Evolutionary conservation across 805 yeast genomes (phyloP).

Genomic region (Yueomyces sp.): DNA sequence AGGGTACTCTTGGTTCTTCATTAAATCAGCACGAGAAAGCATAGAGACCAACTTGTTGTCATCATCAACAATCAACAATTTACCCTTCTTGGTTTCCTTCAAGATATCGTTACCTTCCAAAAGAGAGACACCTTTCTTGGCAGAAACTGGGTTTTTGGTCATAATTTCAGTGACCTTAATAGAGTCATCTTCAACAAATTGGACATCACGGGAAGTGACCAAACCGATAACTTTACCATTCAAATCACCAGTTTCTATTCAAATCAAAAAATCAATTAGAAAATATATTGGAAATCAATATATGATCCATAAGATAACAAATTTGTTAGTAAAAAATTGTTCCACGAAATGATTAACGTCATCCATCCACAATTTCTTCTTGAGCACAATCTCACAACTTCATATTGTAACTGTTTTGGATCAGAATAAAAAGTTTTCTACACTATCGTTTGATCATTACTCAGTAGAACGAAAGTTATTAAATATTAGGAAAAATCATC

Average conservation of each 20-base stretch:
- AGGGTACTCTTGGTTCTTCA: constrained; percentile 89
- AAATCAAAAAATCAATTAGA: not conserved
- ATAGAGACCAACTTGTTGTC: constrained; percentile 69
- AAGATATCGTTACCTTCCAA: constrained; percentile 81
- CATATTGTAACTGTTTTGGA: not conserved
- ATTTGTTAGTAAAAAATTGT: constrained; percentile 10
- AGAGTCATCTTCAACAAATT: constrained; percentile 69
- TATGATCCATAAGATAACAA: not conserved
- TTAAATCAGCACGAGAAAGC: constrained; percentile 91
- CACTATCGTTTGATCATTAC: constrained; percentile 92
- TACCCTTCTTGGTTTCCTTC: constrained; percentile 92
- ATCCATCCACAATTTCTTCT: too few species aligned
- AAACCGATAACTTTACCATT: constrained; percentile 91
- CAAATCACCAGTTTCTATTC: constrained; percentile 65
- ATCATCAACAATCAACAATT: constrained; percentile 82
- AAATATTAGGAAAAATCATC: constrained; percentile 38
- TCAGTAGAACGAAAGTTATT: constrained; percentile 99
- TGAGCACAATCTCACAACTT: not conserved
- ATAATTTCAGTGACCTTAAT: constrained; percentile 62
- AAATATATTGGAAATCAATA: not conserved
- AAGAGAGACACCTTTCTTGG: constrained; percentile 67
- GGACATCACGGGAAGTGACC: constrained; percentile 92
- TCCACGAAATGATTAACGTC: too few species aligned
- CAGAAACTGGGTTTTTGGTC: constrained; percentile 83
- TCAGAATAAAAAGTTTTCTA: constrained; percentile 50